Conservation (phyloP, 2,329 filamentous ascomycete species). For the Stachybotrys chlorohalonatus region DNA sequence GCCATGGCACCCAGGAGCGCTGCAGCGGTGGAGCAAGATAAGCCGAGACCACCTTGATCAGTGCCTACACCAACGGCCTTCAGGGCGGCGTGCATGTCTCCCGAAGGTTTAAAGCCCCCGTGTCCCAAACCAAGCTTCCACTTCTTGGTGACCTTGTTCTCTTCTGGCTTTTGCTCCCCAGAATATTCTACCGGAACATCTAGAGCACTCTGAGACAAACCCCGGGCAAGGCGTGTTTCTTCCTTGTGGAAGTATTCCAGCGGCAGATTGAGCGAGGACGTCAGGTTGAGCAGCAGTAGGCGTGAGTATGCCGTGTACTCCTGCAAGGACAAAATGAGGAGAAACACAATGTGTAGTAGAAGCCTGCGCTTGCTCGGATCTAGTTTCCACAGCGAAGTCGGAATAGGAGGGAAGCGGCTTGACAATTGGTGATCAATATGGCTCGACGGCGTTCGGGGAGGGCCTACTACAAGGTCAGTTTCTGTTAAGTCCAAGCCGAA, state of each 20-base stretch:
- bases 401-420: conserved; percentile 47
- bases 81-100: conserved; percentile 68
- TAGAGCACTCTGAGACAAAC: conserved; percentile 65
- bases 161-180: conserved; percentile 36
- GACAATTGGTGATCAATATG: conserved; percentile 38
- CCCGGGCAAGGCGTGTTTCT: conserved; percentile 66
- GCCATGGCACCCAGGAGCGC: conserved; percentile 72
- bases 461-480: conserved; percentile 10
- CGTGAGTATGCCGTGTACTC: conserved; percentile 69
- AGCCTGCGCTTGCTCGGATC: conserved; percentile 53
- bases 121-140: conserved; percentile 57
- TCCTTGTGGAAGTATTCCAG: conserved; percentile 56
- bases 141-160: conserved; percentile 54
- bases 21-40: conserved; percentile 66
- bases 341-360: conserved; percentile 61
- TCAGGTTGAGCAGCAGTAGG: conserved; percentile 59
- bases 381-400: conserved; percentile 51
- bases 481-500: background rate
- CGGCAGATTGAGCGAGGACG: conserved; percentile 62
- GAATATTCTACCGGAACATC: conserved; percentile 21
- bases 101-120: conserved; percentile 49
- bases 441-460: conserved; percentile 29
- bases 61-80: conserved; percentile 71
- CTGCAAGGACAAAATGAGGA: conserved; percentile 68
- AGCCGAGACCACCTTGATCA: conserved; percentile 66